Conservation (phyloP, 345 rosid species). For the Theobroma cacao region DNA sequence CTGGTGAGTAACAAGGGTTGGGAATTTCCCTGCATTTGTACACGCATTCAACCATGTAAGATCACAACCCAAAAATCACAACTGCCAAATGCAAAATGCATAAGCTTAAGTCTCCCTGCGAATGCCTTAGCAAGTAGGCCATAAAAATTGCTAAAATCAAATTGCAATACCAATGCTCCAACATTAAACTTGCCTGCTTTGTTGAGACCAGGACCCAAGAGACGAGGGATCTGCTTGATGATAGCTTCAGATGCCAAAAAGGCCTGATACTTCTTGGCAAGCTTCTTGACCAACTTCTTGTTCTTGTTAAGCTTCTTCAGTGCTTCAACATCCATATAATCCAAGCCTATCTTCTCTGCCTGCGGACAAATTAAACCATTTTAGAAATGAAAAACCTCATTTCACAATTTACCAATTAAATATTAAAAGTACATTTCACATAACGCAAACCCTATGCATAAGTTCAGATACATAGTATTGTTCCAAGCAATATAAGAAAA, state of each 20-base stretch:
- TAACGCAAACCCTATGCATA: neutral
- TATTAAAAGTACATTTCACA: neutral
- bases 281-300: conserved; percentile 78
- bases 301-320: conserved; percentile 77
- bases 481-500: neutral
- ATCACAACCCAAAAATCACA: neutral
- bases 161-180: neutral
- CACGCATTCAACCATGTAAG: neutral
- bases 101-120: neutral
- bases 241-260: conserved; percentile 81
- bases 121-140: neutral
- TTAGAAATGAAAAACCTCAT: neutral
- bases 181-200: conserved; percentile 65
- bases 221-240: conserved; percentile 85
- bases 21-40: conserved; percentile 63
- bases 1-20: conserved; percentile 72
- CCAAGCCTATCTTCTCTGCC: conserved; percentile 73
- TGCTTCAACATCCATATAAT: conserved; percentile 73
- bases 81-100: neutral
- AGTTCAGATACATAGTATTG: neutral
- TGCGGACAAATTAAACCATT: conserved; percentile 18
- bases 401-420: neutral
- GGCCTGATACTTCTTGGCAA: conserved; percentile 79
- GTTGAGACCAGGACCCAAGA: conserved; percentile 85
- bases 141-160: neutral